phyloP scores from a whole-genome alignment of 352 stramenopile genomes.

The Pythium brachiatum region DNA sequence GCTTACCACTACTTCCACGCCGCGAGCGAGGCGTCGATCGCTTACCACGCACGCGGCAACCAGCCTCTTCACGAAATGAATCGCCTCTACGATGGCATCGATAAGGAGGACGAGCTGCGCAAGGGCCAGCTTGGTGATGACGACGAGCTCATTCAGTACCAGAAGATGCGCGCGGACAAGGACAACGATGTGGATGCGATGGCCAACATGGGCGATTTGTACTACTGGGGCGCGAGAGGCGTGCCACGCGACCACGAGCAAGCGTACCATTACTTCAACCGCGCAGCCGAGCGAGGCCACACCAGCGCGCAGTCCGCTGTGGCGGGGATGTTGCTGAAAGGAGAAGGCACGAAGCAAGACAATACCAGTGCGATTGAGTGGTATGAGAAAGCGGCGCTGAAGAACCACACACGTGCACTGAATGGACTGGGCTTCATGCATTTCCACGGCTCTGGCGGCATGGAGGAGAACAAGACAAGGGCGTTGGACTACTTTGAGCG shows the following conservation, averaged over 20 bases:
- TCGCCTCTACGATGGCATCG: constrained; percentile 60
- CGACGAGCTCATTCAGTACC: constrained; percentile 87
- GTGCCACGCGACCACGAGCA: constrained; percentile 63
- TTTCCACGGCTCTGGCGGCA: constrained; percentile 71
- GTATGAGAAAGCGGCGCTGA: constrained; percentile 67
- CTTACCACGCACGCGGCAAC: constrained; percentile 68
- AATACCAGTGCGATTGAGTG: constrained; percentile 67
- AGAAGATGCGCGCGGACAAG: constrained; percentile 73
- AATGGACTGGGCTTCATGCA: constrained; percentile 90
- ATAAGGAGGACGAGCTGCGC: constrained; percentile 35
- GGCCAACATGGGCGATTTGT: constrained; percentile 83
- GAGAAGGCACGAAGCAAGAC: constrained; percentile 74
- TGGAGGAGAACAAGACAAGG: constrained; percentile 70
- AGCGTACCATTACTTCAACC: constrained; percentile 73
- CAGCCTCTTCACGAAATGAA: constrained; percentile 80
- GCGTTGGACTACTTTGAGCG: constrained; percentile 82
- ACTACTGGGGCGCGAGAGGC: constrained; percentile 87
- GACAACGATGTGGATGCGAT: constrained; percentile 76
- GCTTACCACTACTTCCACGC: constrained; percentile 65
- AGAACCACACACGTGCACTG: constrained; percentile 75
- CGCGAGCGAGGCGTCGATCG: constrained; percentile 35
- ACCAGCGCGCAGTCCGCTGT: constrained; percentile 57
- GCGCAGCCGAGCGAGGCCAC: constrained; percentile 60
- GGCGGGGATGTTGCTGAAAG: constrained; percentile 87
- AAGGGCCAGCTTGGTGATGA: constrained; percentile 73